Conservation (phyloP, 2,329 filamentous ascomycete species). For the Hypoxylon sp. region DNA sequence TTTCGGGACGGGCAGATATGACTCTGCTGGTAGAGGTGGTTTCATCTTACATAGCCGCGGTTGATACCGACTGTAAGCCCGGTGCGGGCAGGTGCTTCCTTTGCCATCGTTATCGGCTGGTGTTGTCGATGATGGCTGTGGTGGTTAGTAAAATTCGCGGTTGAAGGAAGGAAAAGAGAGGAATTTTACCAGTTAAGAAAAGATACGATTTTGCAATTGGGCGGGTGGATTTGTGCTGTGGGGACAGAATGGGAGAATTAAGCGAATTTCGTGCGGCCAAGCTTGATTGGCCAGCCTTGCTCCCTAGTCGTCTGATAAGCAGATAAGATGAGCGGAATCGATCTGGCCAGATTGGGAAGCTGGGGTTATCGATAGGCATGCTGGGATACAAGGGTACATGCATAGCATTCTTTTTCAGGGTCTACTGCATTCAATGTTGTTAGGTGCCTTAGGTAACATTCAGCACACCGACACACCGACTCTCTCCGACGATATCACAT, state of each 20-base stretch:
- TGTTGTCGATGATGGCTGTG: conserved; percentile 49
- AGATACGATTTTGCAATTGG: conserved; percentile 41
- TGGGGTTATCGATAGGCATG: conserved; percentile 10
- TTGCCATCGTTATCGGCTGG: conserved; percentile 61
- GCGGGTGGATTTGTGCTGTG: conserved; percentile 37
- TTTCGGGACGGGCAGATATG: conserved; percentile 25
- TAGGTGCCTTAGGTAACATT: background rate
- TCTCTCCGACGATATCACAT: conserved; percentile 9
- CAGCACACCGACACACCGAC: conserved; percentile 30
- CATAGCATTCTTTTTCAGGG: conserved; percentile 2
- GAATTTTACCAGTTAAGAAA: conserved; percentile 30
- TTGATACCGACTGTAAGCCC: conserved; percentile 71
- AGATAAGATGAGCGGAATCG: conserved; percentile 13
- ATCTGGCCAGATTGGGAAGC: conserved; percentile 12
- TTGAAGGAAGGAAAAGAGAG: conserved; percentile 29
- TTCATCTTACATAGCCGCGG: conserved; percentile 71
- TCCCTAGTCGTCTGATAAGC: background rate
- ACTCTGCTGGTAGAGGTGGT: conserved; percentile 22
- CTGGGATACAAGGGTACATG: background rate
- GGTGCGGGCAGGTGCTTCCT: conserved; percentile 67
- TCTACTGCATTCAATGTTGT: background rate
- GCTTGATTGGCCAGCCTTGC: conserved; percentile 37
- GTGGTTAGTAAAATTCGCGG: conserved; percentile 48
- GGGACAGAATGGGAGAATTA: conserved; percentile 27
- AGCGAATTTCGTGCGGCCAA: conserved; percentile 25